A percentile compares a stretch with the other conserved stretches of the same genome.
Evolutionary conservation across 2,329 filamentous ascomycete genomes (phyloP).

Genomic region (Aspergillus phoenicis): DNA sequence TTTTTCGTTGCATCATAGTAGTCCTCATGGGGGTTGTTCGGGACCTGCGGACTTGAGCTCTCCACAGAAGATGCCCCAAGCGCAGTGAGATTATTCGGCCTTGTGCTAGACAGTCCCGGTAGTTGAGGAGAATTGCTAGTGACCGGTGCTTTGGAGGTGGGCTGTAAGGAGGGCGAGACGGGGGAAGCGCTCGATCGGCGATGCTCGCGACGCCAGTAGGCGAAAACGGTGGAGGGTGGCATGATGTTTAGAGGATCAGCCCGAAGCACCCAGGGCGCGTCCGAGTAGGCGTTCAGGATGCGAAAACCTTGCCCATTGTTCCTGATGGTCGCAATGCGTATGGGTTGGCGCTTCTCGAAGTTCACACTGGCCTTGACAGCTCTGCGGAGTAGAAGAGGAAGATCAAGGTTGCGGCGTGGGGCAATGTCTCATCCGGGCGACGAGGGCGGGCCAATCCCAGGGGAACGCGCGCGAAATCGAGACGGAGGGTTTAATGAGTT

Average conservation of each 20-base stretch:
- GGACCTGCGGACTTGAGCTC: conserved; percentile 21
- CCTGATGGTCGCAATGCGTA: neutral
- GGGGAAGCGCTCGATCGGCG: conserved; percentile 38
- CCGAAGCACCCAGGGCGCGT: conserved; percentile 21
- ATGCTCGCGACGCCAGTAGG: conserved; percentile 45
- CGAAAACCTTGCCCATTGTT: conserved; percentile 18
- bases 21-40: conserved; percentile 27
- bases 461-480: neutral
- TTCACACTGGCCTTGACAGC: neutral
- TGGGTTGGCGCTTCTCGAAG: too few relatives aligned
- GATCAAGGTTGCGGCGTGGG: conserved; percentile 12
- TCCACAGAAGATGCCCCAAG: conserved; percentile 29
- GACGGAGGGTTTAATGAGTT: conserved; percentile 1
- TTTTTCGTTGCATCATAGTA: conserved; percentile 27
- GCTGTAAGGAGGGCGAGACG: conserved; percentile 27
- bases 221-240: conserved; percentile 43
- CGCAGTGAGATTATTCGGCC: conserved; percentile 31
- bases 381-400: conserved; percentile 1
- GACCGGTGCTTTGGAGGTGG: conserved; percentile 25
- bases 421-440: conserved; percentile 14
- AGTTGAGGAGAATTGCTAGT: conserved; percentile 36
- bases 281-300: conserved; percentile 21
- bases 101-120: conserved; percentile 34
- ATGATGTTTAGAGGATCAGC: conserved; percentile 25
- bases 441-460: conserved; percentile 4